Evolutionary conservation across 176 grass and related monocot genomes (phyloP).

Genomic region (Otatea glauca): DNA sequence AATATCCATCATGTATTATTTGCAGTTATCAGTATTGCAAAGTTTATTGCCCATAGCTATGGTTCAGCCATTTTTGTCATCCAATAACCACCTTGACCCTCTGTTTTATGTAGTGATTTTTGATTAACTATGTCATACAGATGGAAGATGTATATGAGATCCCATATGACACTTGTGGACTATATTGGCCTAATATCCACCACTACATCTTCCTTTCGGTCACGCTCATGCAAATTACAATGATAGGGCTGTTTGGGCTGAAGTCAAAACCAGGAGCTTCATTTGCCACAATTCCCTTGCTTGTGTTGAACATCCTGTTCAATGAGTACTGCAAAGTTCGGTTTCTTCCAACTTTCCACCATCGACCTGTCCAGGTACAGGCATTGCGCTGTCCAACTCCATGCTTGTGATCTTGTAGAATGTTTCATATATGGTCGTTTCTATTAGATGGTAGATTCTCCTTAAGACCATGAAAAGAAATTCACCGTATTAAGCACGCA

Average conservation of each 20-base stretch:
- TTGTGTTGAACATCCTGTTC: conserved; percentile 68
- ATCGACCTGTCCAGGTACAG: conserved; percentile 61
- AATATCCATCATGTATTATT: background rate
- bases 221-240: conserved; percentile 77
- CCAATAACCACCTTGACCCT: background rate
- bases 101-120: conserved; percentile 29
- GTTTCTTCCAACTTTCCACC: conserved; percentile 72
- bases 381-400: background rate
- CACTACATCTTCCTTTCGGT: conserved; percentile 73
- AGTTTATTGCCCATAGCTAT: background rate
- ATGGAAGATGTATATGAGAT: conserved; percentile 93
- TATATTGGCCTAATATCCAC: conserved; percentile 82
- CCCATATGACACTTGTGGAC: conserved; percentile 76
- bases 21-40: background rate
- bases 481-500: background rate
- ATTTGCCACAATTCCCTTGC: conserved; percentile 64
- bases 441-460: background rate
- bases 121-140: conserved; percentile 46
- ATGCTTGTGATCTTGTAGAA: background rate
- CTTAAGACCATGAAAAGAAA: background rate
- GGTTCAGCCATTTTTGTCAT: background rate
- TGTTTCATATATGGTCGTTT: background rate
- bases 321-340: conserved; percentile 81
- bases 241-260: conserved; percentile 83
- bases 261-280: conserved; percentile 87